phyloP scores from a whole-genome alignment of 768 basidiomycete species.

The Termitomyces sp. region DNA sequence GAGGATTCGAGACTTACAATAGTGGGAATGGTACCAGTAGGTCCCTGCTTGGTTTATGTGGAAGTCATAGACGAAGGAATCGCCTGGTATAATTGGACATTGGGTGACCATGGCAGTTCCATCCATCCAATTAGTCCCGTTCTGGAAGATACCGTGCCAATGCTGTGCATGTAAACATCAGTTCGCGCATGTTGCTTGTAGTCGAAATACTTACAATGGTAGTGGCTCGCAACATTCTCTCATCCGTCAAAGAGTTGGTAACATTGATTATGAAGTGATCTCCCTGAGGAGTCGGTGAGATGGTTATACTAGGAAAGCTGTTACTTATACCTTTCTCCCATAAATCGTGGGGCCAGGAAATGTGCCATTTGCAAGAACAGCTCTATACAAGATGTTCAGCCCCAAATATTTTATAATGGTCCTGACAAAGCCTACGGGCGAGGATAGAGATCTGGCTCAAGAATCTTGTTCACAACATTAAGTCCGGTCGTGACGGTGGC shows the following conservation, averaged over 20 bases:
- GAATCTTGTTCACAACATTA: not conserved
- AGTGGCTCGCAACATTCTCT: not conserved
- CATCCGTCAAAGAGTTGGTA: not conserved
- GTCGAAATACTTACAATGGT: not conserved
- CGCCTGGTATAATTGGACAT: not conserved
- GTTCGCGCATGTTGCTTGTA: not conserved
- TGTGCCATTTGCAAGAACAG: not conserved
- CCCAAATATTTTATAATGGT: not conserved
- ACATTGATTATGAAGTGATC: constrained; percentile 3
- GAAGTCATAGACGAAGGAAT: constrained; percentile 32
- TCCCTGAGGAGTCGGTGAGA: no score
- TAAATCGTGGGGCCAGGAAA: not conserved
- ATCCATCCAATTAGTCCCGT: not conserved
- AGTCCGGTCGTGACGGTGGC: not conserved
- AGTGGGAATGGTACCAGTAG: constrained; percentile 19
- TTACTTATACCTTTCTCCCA: not conserved
- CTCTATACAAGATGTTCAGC: not conserved
- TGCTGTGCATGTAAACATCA: not conserved
- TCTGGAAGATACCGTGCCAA: constrained; percentile 4
- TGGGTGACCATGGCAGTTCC: constrained; percentile 1
- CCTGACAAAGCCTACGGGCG: not conserved
- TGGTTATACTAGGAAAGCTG: no score
- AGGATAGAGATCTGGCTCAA: not conserved
- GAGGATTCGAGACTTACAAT: constrained; percentile 15
- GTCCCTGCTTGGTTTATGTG: constrained; percentile 15